Evolutionary conservation across 2,329 filamentous ascomycete species (phyloP), one percentile per base, ranked within the genome.

Genomic region (Blastomyces emzantsi): DNA sequence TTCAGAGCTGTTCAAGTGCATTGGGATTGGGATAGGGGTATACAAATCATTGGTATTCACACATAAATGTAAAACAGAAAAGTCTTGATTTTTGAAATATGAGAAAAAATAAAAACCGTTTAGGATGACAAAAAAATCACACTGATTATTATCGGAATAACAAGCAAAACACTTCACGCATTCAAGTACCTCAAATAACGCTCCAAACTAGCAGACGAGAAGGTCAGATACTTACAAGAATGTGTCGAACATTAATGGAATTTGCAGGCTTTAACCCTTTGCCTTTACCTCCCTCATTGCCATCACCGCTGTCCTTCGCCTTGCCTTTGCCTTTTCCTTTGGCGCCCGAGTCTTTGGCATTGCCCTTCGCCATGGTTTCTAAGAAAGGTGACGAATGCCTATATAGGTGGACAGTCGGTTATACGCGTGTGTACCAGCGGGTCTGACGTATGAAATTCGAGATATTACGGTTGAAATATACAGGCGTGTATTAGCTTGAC

Each of bases 231-330:
- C 76, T 62, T 75, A 81, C 79, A 67, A 87, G 78, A 66, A 88
- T 87, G 73, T 88, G 85, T 49, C 85, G 79, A 61, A 83, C 84
- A 70, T 87, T 87, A 73, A 88, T 86, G n/a, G 80, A 81, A 60
- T 81, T 85, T 5, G 84, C 85, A 8, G 82, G 78, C 71, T 87
- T 87, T 67, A 83, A 75, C 65, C 79, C 80, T 65, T 76, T 77
- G 61, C 69, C 67, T 22, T 71, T 73, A 47, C 72, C 71, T 43
- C 68, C 67, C 62, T 73, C 73, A n/a, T 73, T 70, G 17, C 70
- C 71, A 39, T 72, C 71, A 51, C 66, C 66, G 36, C 57, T 60
- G 43, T 75, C 75, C 66, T 78, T 77, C 62, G 72, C 74, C 65
- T 79, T 79, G 61, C 73, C 74, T 68, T 77, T 78, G 65, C 75